Percentiles rank a stretch among this genome's conserved stretches.
phyloP scores from a whole-genome alignment of 2,329 filamentous ascomycete genomes.

The Fusarium illudens region DNA sequence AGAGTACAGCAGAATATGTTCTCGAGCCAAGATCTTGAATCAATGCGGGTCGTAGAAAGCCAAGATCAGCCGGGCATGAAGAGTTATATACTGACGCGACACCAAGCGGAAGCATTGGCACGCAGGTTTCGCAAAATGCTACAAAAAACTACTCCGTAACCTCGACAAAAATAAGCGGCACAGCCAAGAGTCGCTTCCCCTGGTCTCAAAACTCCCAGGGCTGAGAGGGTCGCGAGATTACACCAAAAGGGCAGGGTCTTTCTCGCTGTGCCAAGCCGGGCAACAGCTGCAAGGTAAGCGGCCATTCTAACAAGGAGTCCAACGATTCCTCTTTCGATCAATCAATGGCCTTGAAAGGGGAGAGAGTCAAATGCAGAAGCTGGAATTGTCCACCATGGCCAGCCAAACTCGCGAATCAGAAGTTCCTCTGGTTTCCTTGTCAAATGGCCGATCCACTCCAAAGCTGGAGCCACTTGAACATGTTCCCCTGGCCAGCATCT shows the following conservation, averaged over 20 bases:
- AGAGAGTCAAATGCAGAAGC: neutral
- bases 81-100: neutral
- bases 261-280: neutral
- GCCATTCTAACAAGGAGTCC: neutral
- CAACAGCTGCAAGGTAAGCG: neutral
- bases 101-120: neutral
- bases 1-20: neutral
- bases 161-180: conserved; percentile 32
- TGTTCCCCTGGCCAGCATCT: neutral
- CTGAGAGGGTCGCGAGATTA: conserved; percentile 23
- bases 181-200: conserved; percentile 33
- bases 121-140: neutral
- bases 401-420: neutral
- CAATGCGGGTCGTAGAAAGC: neutral
- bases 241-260: conserved; percentile 1
- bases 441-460: conserved; percentile 3
- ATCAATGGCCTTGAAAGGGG: neutral
- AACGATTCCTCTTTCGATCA: neutral
- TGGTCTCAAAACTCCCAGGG: conserved; percentile 21
- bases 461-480: neutral
- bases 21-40: neutral
- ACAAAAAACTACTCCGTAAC: too few species aligned
- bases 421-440: neutral
- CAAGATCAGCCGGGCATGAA: neutral
- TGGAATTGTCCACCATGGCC: neutral